Percentiles rank a stretch among this genome's conserved stretches.
Evolutionary conservation across 257 asterid genomes (phyloP).

Genomic region (Ophiorrhiza pumila): DNA sequence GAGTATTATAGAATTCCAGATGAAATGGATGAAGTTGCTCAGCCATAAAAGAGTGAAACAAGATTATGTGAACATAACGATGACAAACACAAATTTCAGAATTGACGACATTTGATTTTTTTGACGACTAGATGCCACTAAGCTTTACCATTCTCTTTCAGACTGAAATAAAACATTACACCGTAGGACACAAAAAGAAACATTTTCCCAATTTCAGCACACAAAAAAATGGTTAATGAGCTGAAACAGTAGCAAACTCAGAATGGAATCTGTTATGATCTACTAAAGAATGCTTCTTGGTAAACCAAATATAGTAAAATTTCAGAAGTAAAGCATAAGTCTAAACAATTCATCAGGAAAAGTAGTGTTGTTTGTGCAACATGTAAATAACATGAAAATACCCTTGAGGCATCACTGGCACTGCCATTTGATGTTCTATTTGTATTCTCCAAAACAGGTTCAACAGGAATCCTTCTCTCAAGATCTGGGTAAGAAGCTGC

Average conservation of each 20-base stretch:
- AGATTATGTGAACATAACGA: not conserved
- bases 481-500: constrained; percentile 91
- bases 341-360: not conserved
- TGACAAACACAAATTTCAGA: not conserved
- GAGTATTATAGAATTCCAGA: not conserved
- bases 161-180: not conserved
- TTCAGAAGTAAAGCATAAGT: not conserved
- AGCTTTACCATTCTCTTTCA: not conserved
- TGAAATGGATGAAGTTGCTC: not conserved
- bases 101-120: not conserved
- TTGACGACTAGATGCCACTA: not conserved
- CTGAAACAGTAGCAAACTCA: not conserved
- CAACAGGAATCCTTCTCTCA: constrained; percentile 32
- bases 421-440: constrained; percentile 29
- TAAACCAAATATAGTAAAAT: not conserved
- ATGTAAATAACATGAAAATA: constrained; percentile 26
- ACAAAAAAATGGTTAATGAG: not conserved
- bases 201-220: not conserved
- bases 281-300: not conserved
- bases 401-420: constrained; percentile 39
- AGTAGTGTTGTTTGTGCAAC: constrained; percentile 2
- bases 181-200: not conserved
- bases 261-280: not conserved
- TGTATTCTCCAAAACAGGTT: constrained; percentile 21
- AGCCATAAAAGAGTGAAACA: not conserved